These are phyloP conservation scores for Luffa aegyptiaca DNA, from an alignment of 306 rosid genomes.

Conservation along the genomic window DNA sequence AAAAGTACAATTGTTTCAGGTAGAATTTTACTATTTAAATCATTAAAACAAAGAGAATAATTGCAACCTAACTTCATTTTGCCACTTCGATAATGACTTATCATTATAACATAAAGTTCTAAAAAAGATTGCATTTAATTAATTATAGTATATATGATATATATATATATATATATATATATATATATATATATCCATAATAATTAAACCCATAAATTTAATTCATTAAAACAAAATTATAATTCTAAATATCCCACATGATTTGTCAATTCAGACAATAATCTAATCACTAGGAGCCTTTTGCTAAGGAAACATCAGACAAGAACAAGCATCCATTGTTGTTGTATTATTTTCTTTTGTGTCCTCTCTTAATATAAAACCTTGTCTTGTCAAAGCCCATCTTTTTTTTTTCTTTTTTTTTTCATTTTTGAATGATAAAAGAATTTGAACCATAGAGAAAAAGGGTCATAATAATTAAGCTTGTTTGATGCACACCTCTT, in stretches of 20 bases:
- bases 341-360: background rate
- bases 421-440: background rate
- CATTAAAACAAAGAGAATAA: background rate
- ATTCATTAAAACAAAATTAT: background rate
- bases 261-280: conserved; percentile 10
- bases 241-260: background rate
- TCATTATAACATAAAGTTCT: background rate
- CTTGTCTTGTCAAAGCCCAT: background rate
- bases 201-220: background rate
- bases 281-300: conserved; percentile 1
- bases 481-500: background rate
- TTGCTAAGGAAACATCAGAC: conserved; percentile 7
- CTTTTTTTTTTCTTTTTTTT: background rate
- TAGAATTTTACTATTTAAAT: background rate
- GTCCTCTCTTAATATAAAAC: background rate
- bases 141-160: background rate
- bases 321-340: background rate
- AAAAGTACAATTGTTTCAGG: background rate
- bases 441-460: background rate
- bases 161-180: no score
- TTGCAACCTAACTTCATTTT: background rate
- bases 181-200: background rate
- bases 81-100: background rate
- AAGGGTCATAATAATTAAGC: background rate
- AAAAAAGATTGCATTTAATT: background rate